These are phyloP conservation scores for Nannochloropsis oceanica DNA, from an alignment of 108 stramenopile genomes.

Conservation along the genomic window DNA sequence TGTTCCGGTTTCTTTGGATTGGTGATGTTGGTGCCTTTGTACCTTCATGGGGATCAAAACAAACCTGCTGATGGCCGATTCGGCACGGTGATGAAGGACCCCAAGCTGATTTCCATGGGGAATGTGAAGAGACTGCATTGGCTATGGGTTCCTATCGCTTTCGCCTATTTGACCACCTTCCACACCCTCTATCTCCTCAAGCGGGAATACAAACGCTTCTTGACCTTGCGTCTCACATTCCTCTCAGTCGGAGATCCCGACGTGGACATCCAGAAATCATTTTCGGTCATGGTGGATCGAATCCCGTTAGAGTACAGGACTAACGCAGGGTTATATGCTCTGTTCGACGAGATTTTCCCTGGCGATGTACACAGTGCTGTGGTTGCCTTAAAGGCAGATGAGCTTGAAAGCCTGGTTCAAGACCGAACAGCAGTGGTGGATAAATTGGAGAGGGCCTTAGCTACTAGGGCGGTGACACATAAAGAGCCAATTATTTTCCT, in stretches of 20 bases:
- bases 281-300: slow-evolving; percentile 4
- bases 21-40: slow-evolving; percentile 6
- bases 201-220: slow-evolving; percentile 5
- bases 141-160: slow-evolving; percentile 3
- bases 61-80: background rate
- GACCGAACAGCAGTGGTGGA: background rate
- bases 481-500: background rate
- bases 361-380: slow-evolving; percentile 1
- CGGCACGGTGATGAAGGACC: slow-evolving; percentile 1
- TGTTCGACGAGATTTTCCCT: slow-evolving; percentile 7
- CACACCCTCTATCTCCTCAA: background rate
- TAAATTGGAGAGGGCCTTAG: slow-evolving; percentile 12
- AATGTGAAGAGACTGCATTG: background rate
- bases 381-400: background rate
- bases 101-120: background rate
- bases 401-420: background rate
- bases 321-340: background rate
- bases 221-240: background rate
- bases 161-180: slow-evolving; percentile 1
- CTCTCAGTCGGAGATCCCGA: background rate
- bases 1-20: slow-evolving; percentile 6
- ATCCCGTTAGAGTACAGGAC: background rate
- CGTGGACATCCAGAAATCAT: slow-evolving; percentile 1
- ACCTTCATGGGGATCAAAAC: background rate
- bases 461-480: background rate